These are phyloP conservation scores for Venturia asperata DNA, from an alignment of 2,329 filamentous ascomycete species.

Conservation along the genomic window DNA sequence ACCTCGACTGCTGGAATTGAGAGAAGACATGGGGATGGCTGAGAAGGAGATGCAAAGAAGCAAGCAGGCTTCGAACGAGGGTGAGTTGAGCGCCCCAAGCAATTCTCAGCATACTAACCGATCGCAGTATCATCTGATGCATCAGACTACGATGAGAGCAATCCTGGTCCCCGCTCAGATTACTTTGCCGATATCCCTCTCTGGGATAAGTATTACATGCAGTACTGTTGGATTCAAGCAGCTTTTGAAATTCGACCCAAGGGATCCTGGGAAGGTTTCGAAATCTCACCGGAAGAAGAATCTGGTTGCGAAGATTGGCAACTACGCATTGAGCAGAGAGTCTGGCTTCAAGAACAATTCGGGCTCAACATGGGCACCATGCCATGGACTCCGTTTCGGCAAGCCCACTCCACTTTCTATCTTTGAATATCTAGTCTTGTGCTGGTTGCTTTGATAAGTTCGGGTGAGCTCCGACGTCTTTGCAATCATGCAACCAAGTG, in stretches of 20 bases:
- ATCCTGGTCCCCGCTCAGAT: background rate
- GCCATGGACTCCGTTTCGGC: conserved; percentile 16
- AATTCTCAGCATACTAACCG: background rate
- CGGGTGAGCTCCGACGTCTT: background rate
- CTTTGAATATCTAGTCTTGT: background rate
- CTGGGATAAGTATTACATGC: conserved; percentile 18
- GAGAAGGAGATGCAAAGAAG: conserved; percentile 11
- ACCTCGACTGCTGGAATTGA: conserved; percentile 14
- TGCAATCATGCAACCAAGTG: background rate
- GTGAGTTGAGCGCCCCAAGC: background rate
- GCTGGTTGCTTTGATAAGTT: background rate
- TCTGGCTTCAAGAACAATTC: conserved; percentile 18
- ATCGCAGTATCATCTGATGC: background rate
- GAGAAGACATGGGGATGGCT: conserved; percentile 17
- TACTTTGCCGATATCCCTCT: background rate
- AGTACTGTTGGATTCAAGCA: conserved; percentile 16
- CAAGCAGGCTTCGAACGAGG: background rate
- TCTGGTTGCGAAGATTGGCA: conserved; percentile 12
- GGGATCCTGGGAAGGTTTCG: conserved; percentile 15
- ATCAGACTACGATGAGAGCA: background rate
- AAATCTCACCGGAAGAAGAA: conserved; percentile 15
- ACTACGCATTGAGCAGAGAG: conserved; percentile 16
- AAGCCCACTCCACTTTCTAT: conserved; percentile 2
- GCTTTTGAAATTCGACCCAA: conserved; percentile 11
- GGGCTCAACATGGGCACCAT: conserved; percentile 4